These are phyloP conservation scores for Royoungia palumana DNA, from an alignment of 768 basidiomycete genomes.

Conservation along the genomic window DNA sequence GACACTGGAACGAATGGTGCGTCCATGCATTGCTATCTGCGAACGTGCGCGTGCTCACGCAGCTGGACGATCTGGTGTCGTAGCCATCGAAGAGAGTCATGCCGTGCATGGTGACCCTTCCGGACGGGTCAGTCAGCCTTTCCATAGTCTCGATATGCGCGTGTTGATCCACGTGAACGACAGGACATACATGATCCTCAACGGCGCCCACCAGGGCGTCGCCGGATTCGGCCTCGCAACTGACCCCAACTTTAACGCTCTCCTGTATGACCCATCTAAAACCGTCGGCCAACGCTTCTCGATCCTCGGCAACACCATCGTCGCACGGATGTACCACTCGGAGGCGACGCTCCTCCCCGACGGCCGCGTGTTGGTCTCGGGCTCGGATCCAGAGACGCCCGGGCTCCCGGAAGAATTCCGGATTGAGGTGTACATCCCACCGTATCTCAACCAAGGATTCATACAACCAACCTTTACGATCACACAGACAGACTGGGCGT, in stretches of 20 bases:
- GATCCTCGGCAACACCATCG: conserved; percentile 62
- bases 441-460: conserved; percentile 68
- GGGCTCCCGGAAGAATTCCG: conserved; percentile 69
- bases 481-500: conserved; percentile 58
- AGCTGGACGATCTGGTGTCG: background rate
- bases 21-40: conserved; percentile 16
- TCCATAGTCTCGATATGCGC: no score
- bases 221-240: conserved; percentile 71
- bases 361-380: conserved; percentile 71
- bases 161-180: conserved; percentile 23
- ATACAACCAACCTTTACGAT: conserved; percentile 62
- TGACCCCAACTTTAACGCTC: conserved; percentile 59
- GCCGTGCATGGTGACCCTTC: conserved; percentile 69
- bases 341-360: conserved; percentile 73
- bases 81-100: conserved; percentile 74
- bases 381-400: conserved; percentile 64
- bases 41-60: background rate
- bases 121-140: conserved; percentile 30
- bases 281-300: conserved; percentile 62
- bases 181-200: conserved; percentile 74
- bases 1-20: conserved; percentile 76
- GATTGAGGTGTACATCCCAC: conserved; percentile 79
- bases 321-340: conserved; percentile 79
- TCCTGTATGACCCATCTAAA: conserved; percentile 67
- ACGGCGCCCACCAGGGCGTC: conserved; percentile 66